phyloP scores from a whole-genome alignment of 257 asterid species.

The Thymus quinquecostatus region DNA sequence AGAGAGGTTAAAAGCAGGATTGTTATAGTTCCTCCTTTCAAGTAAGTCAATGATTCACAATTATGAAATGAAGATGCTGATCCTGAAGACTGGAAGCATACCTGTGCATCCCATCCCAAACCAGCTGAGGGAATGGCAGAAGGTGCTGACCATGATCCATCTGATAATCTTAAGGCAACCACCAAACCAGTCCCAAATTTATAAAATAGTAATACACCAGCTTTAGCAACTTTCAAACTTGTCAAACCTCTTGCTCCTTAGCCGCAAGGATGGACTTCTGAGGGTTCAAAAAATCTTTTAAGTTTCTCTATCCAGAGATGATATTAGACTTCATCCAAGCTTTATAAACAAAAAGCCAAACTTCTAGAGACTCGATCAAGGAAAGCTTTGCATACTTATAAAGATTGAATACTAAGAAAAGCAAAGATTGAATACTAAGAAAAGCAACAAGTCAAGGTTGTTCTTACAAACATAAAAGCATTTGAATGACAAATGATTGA shows the following conservation, averaged over 20 bases:
- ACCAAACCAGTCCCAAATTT: conserved; percentile 97
- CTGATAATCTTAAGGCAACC: conserved; percentile 82
- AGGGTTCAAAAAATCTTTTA: conserved; percentile 64
- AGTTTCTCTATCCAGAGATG: conserved; percentile 19
- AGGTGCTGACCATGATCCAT: conserved; percentile 99
- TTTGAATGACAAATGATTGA: conserved; percentile 11
- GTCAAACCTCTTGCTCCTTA: conserved; percentile 95
- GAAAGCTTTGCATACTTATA: too few relatives aligned
- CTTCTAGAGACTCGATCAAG: background rate
- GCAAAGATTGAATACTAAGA: conserved; percentile 12
- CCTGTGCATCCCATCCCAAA: conserved; percentile 99
- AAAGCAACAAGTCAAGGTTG: background rate
- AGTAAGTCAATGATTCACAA: background rate
- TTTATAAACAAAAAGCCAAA: background rate
- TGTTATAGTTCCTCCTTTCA: conserved; percentile 6
- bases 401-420: too few relatives aligned
- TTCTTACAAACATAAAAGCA: background rate
- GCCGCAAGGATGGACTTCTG: conserved; percentile 92
- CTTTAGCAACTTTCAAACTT: conserved; percentile 90
- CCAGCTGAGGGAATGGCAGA: conserved; percentile 93
- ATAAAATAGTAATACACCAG: conserved; percentile 78
- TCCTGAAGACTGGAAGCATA: conserved; percentile 28
- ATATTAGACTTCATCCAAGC: conserved; percentile 21
- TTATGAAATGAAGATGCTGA: background rate
- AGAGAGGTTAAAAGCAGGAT: conserved; percentile 67